Evolutionary conservation across 2,329 filamentous ascomycete species (phyloP).

Genomic region (Ilyonectria mors-panacis): DNA sequence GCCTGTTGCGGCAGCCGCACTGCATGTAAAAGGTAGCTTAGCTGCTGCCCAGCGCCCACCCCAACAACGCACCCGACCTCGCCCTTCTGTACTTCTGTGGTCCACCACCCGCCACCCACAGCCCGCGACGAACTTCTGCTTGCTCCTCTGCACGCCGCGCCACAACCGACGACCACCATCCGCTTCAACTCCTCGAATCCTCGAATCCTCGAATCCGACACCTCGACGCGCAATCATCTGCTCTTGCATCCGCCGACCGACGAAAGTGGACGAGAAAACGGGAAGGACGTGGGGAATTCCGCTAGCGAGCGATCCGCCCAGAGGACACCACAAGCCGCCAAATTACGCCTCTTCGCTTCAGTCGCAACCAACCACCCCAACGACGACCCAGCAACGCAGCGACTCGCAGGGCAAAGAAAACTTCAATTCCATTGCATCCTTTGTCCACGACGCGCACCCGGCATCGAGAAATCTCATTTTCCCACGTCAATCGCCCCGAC

Average conservation of each 20-base stretch:
- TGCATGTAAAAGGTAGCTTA: slow-evolving; percentile 32
- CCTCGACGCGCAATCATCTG: not conserved
- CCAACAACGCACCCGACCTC: slow-evolving; percentile 21
- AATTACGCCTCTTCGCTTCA: slow-evolving; percentile 26
- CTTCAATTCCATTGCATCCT: not conserved
- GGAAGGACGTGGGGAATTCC: slow-evolving; percentile 12
- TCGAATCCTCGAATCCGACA: not conserved
- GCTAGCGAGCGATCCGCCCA: slow-evolving; percentile 12
- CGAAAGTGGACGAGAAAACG: slow-evolving; percentile 15
- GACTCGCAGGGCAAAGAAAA: slow-evolving; percentile 5
- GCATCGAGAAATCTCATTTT: slow-evolving; percentile 8
- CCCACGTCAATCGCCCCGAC: slow-evolving; percentile 31
- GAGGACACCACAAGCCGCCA: slow-evolving; percentile 12
- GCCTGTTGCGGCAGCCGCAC: slow-evolving; percentile 25
- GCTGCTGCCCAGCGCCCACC: slow-evolving; percentile 28
- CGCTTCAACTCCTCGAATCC: not conserved
- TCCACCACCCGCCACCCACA: slow-evolving; percentile 9
- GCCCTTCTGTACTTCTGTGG: slow-evolving; percentile 2
- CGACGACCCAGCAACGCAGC: slow-evolving; percentile 28
- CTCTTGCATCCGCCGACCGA: not conserved
- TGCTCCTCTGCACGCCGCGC: not conserved
- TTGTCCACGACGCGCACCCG: not conserved
- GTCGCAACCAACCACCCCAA: slow-evolving; percentile 30
- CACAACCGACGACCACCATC: not conserved
- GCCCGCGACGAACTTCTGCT: not conserved